Percentiles rank a stretch among this genome's conserved stretches.
Evolutionary conservation across 2,329 filamentous ascomycete species (phyloP).

Genomic region (Aspergillus sp.): DNA sequence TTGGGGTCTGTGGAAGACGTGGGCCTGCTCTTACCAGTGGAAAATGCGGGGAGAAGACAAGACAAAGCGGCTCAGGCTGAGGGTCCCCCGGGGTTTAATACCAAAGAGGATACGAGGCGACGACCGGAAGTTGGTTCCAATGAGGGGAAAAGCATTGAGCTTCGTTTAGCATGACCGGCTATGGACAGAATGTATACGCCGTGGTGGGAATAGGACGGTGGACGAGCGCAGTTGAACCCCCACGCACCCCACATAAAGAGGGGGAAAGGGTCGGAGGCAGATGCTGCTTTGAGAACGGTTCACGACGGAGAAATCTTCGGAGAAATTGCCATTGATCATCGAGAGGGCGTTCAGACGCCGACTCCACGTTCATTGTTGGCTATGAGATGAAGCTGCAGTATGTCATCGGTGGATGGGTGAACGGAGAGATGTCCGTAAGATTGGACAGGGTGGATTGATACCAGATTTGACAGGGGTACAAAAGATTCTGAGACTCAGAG

Average conservation of each 20-base stretch:
- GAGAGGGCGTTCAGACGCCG: not conserved
- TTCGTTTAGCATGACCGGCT: not conserved
- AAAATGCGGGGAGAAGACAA: not conserved
- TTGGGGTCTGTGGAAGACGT: not conserved
- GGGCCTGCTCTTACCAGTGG: not conserved
- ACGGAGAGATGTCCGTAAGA: too few species aligned
- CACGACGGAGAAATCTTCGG: not conserved
- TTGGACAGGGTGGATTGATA: not conserved
- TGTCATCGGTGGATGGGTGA: too few species aligned
- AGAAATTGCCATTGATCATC: not conserved
- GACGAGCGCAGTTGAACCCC: slow-evolving; percentile 2
- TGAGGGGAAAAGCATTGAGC: slow-evolving; percentile 4
- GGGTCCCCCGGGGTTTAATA: not conserved
- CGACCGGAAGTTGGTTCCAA: slow-evolving; percentile 1
- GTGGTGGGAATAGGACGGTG: not conserved
- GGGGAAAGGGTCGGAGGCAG: slow-evolving; percentile 2
- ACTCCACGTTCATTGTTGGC: not conserved
- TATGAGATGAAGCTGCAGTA: not conserved
- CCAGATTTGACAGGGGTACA: not conserved
- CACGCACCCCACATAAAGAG: slow-evolving; percentile 12
- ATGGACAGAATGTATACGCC: not conserved
- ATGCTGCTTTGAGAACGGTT: not conserved
- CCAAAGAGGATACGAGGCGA: slow-evolving; percentile 3
- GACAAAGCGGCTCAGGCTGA: not conserved
- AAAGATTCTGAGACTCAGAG: not conserved